Conservation (phyloP, 2,329 filamentous ascomycete genomes). For the Colletotrichum simmondsii region DNA sequence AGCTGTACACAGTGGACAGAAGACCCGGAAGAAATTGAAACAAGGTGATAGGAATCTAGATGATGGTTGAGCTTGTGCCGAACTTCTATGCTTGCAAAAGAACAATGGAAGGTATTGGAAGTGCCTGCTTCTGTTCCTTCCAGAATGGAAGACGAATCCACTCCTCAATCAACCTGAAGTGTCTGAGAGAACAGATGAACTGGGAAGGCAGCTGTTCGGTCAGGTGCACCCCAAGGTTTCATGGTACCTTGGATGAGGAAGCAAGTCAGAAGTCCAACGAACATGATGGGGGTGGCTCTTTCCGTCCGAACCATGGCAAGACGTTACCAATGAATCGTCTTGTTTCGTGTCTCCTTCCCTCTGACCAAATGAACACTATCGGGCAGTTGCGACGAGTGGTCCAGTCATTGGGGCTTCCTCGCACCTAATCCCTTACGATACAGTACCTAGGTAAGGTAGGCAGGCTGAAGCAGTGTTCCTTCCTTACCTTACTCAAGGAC, state of each 20-base stretch:
- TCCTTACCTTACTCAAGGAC: constrained; percentile 9
- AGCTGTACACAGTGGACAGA: too few species aligned
- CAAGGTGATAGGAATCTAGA: not conserved
- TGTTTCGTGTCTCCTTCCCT: not conserved
- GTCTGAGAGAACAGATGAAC: constrained; percentile 17
- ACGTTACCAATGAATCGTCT: not conserved
- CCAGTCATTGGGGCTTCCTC: not conserved
- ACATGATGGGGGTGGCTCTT: not conserved
- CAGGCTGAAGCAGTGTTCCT: not conserved
- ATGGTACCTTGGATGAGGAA: not conserved
- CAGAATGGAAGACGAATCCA: not conserved
- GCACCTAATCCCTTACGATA: not conserved
- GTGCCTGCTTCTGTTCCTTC: not conserved
- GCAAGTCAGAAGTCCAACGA: not conserved
- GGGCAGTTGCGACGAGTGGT: constrained; percentile 1
- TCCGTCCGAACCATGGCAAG: constrained; percentile 17
- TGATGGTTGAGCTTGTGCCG: not conserved
- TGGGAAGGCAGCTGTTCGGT: not conserved
- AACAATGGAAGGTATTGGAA: not conserved
- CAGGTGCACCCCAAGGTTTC: not conserved
- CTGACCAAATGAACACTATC: constrained; percentile 7
- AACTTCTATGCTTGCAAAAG: not conserved
- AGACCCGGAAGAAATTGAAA: not conserved
- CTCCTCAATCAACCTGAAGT: constrained; percentile 1
- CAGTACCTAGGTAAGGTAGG: not conserved